Percentiles rank a stretch among this genome's conserved stretches.
Evolutionary conservation across 805 yeast genomes (phyloP).

Genomic region (Aciculoconidium aculeatum): DNA sequence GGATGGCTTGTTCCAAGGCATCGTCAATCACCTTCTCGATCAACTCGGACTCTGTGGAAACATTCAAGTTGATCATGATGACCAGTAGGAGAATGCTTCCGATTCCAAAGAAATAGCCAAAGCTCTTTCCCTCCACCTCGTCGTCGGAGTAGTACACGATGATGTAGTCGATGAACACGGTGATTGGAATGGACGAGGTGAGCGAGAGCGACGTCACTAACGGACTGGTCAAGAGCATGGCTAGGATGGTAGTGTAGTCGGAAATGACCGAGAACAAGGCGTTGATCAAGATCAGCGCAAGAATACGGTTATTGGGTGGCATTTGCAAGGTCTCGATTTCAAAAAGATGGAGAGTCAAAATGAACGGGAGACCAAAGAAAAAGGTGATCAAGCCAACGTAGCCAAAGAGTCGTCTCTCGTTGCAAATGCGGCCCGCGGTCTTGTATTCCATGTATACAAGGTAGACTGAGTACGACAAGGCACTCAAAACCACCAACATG

Average conservation of each 20-base stretch:
- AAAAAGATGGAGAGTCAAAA: conserved; percentile 28
- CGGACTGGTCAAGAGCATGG: conserved; percentile 50
- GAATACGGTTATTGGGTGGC: conserved; percentile 27
- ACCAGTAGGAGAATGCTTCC: conserved; percentile 41
- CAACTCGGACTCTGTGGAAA: conserved; percentile 38
- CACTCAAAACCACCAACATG: conserved; percentile 38
- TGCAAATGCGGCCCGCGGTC: conserved; percentile 21
- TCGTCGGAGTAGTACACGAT: conserved; percentile 20
- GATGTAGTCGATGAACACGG: conserved; percentile 44
- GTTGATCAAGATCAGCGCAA: conserved; percentile 31
- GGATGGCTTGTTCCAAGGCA: conserved; percentile 43
- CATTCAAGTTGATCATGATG: conserved; percentile 38
- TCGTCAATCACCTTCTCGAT: conserved; percentile 43
- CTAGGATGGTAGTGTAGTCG: conserved; percentile 46
- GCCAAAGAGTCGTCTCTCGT: conserved; percentile 44
- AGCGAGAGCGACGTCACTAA: conserved; percentile 46
- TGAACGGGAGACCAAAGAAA: conserved; percentile 33
- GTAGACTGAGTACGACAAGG: conserved; percentile 43
- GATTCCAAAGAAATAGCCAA: conserved; percentile 42
- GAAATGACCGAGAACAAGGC: conserved; percentile 44
- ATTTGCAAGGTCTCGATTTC: conserved; percentile 41
- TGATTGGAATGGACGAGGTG: conserved; percentile 48
- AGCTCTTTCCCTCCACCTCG: conserved; percentile 14
- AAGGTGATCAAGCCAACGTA: conserved; percentile 40
- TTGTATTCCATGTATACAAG: conserved; percentile 35